Percentiles rank a stretch among this genome's conserved stretches.
Conservation (phyloP, 192 early-diverging fungal species). For the Funneliformis mosseae region DNA sequence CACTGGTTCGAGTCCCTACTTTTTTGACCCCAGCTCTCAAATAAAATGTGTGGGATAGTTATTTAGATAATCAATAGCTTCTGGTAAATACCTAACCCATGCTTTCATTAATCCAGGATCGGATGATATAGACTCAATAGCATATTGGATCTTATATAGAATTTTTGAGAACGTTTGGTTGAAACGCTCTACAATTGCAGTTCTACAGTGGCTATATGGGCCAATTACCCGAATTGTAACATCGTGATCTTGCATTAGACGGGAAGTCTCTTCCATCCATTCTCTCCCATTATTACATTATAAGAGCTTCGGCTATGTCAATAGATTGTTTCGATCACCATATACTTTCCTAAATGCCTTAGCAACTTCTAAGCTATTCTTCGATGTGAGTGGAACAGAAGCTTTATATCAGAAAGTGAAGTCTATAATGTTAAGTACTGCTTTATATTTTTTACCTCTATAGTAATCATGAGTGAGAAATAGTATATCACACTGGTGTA, state of each 20-base stretch:
- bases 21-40: slow-evolving; percentile 4
- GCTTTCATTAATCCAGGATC: slow-evolving; percentile 27
- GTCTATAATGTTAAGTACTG: slow-evolving; percentile 28
- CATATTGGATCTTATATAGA: too few relatives aligned
- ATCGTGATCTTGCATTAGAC: neutral
- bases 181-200: neutral
- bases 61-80: slow-evolving; percentile 24
- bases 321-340: neutral
- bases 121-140: neutral
- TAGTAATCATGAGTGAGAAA: neutral
- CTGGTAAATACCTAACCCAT: slow-evolving; percentile 22
- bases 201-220: neutral
- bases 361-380: too few relatives aligned
- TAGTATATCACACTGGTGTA: slow-evolving; percentile 17
- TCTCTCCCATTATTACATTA: neutral
- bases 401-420: neutral
- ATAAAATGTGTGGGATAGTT: slow-evolving; percentile 23
- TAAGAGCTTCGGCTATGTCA: neutral
- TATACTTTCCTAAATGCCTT: slow-evolving; percentile 23
- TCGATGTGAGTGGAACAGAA: too few relatives aligned
- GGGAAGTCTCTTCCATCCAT: slow-evolving; percentile 8
- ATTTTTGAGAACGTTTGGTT: neutral
- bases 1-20: neutral
- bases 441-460: neutral
- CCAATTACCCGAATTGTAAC: slow-evolving; percentile 24